Evolutionary conservation across 371 early-diverging fungal species (phyloP), one percentile per base, ranked within the genome.

Genomic region (Gilbertella persicaria): DNA sequence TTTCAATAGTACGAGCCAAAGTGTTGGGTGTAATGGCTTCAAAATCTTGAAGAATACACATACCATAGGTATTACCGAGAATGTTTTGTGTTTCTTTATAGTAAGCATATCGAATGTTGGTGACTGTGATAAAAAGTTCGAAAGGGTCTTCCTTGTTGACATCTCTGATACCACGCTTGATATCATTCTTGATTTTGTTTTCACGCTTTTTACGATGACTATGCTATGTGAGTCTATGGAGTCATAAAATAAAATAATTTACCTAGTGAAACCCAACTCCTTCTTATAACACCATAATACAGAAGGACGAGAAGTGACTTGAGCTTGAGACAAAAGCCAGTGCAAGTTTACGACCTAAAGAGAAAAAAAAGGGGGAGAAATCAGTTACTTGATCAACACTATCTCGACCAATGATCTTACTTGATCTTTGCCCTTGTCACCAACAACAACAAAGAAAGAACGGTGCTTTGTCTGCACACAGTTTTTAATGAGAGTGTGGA

Each of bases 281-380:
- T 97, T 98, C 69, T 98, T 97, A 82, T 98, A 98, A 70, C 98
- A 97, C 99, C 99, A 98, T 19, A 98, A 84, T 23, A 98, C 98
- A 9, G 89, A 91, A 16, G 99, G 98, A 12, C 96, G 80, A 8
- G 90, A 81, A 3, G 92, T 78, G 13, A 96, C 94, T 55, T 92
- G 85, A 12, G 95, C 92, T 78, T 98, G 97, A 14, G 95, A 90
- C 19, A 97, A 79, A 60, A 98, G 82, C 88, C 92, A 96, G 74
- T 98, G 98, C 55, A 98, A 80, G 59, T 97, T 96, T 38, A 96
- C 96, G 45, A 97, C 88, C 86, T 88, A 75, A 30, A 9, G 1
- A 10, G 14, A 39, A 28, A 35, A 41, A 36, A 52, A 14, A 14
- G 28, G n/a, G 44, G 10, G 44, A 36, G 23, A 14, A 5, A 12